Conservation (phyloP, 345 rosid genomes). For the Corymbia maculata region DNA sequence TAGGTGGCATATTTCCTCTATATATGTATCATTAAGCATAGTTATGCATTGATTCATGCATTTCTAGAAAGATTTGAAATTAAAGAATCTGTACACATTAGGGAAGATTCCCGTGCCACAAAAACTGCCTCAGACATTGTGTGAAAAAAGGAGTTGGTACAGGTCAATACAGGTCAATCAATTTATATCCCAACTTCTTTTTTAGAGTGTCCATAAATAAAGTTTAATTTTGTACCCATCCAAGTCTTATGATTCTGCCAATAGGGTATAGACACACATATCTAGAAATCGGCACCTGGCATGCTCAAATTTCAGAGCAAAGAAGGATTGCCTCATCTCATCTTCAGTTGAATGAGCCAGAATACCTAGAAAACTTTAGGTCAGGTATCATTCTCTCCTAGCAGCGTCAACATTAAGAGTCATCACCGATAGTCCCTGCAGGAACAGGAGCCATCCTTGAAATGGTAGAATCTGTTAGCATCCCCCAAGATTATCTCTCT, state of each 20-base stretch:
- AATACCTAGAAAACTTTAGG: neutral
- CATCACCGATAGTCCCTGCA: slow-evolving; percentile 66
- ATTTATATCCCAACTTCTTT: neutral
- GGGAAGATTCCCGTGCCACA: neutral
- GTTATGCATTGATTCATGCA: neutral
- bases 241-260: neutral
- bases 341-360: neutral
- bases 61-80: neutral
- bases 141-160: neutral
- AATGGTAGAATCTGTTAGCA: slow-evolving; percentile 78
- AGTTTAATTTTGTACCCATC: neutral
- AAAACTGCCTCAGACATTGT: neutral
- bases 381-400: neutral
- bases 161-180: neutral
- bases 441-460: slow-evolving; percentile 63
- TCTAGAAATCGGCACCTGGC: neutral
- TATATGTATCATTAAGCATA: neutral
- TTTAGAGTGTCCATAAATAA: neutral
- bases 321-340: neutral
- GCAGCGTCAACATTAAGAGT: neutral
- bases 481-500: slow-evolving; percentile 76
- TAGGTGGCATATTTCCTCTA: neutral
- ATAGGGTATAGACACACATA: neutral
- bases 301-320: neutral
- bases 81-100: neutral